phyloP scores from a whole-genome alignment of 176 grass and related monocot genomes.

The Triticum aestivum region IWGSC_CS_RefSeq_v2.1 NC_057814.1:573883597-573884096 shows the following conservation, averaged over 20 bases:
- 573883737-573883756: background rate
- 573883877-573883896: background rate
- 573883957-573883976: background rate
- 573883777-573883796: constrained; percentile 14
- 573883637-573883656: background rate
- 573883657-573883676: background rate
- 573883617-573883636: constrained; percentile 60
- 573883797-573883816: background rate
- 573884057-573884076: background rate
- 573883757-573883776: background rate
- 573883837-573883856: background rate
- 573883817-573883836: background rate
- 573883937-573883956: background rate
- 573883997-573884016: background rate
- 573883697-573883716: constrained; percentile 7
- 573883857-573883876: background rate
- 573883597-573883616: constrained; percentile 85
- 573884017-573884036: background rate
- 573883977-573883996: background rate
- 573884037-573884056: background rate
- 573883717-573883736: background rate
- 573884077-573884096: background rate
- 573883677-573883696: background rate
- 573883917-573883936: background rate
- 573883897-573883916: background rate